These are phyloP conservation scores for Clonostachys rhizophaga DNA, from an alignment of 2,329 filamentous ascomycete species.

Conservation along the genomic window DNA sequence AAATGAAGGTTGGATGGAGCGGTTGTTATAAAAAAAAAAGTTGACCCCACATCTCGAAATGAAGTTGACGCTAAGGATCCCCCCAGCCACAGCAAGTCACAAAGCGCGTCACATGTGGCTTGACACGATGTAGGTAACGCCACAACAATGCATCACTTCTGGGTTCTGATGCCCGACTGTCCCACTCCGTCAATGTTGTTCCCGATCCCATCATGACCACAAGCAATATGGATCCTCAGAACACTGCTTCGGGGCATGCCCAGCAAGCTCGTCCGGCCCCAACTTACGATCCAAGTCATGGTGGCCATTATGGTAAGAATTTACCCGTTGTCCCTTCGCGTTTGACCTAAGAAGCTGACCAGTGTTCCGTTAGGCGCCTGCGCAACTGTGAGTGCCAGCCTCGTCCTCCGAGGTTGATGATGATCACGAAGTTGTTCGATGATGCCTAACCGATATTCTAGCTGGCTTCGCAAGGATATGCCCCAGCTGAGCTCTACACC, in stretches of 20 bases:
- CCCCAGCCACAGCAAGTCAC: too few relatives aligned
- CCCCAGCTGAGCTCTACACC: constrained; percentile 89
- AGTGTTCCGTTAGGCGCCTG: constrained; percentile 33
- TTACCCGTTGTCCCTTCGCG: not conserved
- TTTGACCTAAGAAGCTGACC: not conserved
- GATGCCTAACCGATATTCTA: constrained; percentile 31
- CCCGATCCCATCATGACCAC: constrained; percentile 3
- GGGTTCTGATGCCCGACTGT: constrained; percentile 13
- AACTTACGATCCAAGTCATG: constrained; percentile 69
- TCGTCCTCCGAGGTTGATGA: not conserved
- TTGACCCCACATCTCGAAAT: not conserved
- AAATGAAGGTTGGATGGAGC: not conserved
- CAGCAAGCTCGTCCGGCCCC: constrained; percentile 57
- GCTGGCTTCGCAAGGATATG: constrained; percentile 83
- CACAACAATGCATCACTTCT: not conserved
- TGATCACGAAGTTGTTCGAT: constrained; percentile 5
- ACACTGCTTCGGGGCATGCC: constrained; percentile 45
- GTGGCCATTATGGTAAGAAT: constrained; percentile 71
- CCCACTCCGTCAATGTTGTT: constrained; percentile 6
- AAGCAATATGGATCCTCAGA: constrained; percentile 30
- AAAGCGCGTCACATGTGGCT: too few relatives aligned
- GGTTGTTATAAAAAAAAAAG: not conserved
- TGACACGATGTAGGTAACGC: not conserved
- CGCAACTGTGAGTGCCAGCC: constrained; percentile 28
- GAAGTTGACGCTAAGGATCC: not conserved